These are phyloP conservation scores for Coelastrella sp. DNA, from an alignment of 139 green algal genomes.

Conservation along the genomic window DNA sequence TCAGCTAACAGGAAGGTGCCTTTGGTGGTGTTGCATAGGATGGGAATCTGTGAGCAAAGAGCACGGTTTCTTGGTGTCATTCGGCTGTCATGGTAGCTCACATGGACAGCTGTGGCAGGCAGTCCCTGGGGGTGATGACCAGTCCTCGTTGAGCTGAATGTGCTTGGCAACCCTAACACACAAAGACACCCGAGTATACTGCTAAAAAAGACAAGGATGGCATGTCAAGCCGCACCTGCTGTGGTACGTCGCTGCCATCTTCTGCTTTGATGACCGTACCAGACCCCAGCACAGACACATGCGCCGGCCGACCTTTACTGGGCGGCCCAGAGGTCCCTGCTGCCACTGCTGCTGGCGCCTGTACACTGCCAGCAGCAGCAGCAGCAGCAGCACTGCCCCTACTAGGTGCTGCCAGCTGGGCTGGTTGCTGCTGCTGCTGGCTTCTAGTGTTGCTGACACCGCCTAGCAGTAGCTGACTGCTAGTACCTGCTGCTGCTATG, in stretches of 20 bases:
- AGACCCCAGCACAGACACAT: slow-evolving; percentile 3
- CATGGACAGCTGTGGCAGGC: no score
- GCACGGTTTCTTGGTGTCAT: no score
- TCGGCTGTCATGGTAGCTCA: no score
- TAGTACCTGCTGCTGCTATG: slow-evolving; percentile 1
- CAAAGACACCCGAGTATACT: no score
- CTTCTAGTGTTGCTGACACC: not conserved
- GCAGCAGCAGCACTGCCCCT: slow-evolving; percentile 7
- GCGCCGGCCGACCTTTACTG: not conserved
- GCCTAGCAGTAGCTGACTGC: not conserved
- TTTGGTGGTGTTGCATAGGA: slow-evolving; percentile 60
- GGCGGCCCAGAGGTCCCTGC: not conserved
- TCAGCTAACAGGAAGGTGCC: slow-evolving; percentile 58
- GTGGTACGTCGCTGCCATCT: slow-evolving; percentile 38
- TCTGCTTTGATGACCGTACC: slow-evolving; percentile 1
- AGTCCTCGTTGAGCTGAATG: no score
- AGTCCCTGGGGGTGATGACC: no score
- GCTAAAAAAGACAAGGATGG: not conserved
- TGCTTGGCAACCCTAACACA: no score
- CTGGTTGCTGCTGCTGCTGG: not conserved
- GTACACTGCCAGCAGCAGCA: not conserved
- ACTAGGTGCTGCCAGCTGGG: not conserved
- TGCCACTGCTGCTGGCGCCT: not conserved
- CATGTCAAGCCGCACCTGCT: slow-evolving; percentile 25
- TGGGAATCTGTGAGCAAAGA: slow-evolving; percentile 45